phyloP scores from a whole-genome alignment of 78 protist genomes.

The Mantamonas sphyraenae region DNA sequence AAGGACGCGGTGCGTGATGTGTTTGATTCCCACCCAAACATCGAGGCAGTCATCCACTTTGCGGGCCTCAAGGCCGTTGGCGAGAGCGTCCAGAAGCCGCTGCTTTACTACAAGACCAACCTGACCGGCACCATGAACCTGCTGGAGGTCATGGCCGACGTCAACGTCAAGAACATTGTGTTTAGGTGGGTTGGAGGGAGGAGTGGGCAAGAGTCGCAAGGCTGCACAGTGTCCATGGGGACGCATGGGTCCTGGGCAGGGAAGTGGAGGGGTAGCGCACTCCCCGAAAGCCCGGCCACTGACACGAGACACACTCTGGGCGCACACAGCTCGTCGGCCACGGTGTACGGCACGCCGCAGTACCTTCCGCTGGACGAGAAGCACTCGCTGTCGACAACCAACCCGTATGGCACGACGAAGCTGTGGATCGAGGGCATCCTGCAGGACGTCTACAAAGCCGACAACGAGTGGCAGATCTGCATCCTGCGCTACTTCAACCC shows the following conservation, averaged over 20 bases:
- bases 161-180: too few relatives aligned
- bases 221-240: too few relatives aligned
- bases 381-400: constrained; percentile 65
- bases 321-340: constrained; percentile 94
- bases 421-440: constrained; percentile 82
- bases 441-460: constrained; percentile 29
- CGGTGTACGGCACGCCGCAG: constrained; percentile 88
- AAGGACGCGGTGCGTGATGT: constrained; percentile 35
- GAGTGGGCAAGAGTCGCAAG: too few relatives aligned
- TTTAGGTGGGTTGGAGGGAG: too few relatives aligned
- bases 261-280: too few relatives aligned
- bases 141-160: constrained; percentile 26
- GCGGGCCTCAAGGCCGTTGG: constrained; percentile 94
- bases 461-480: not conserved
- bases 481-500: constrained; percentile 96
- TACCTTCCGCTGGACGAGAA: constrained; percentile 64
- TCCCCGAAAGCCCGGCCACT: too few relatives aligned
- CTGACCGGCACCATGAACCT: constrained; percentile 67
- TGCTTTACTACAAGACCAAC: constrained; percentile 90
- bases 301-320: too few relatives aligned
- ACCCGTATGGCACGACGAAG: constrained; percentile 96
- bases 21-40: not conserved
- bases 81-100: constrained; percentile 75
- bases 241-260: too few relatives aligned
- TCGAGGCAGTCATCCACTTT: constrained; percentile 71